Evolutionary conservation across 1,284 basidiomycete genomes (phyloP), one percentile per base, ranked within the genome.

Genomic region (Naganishia albida): DNA sequence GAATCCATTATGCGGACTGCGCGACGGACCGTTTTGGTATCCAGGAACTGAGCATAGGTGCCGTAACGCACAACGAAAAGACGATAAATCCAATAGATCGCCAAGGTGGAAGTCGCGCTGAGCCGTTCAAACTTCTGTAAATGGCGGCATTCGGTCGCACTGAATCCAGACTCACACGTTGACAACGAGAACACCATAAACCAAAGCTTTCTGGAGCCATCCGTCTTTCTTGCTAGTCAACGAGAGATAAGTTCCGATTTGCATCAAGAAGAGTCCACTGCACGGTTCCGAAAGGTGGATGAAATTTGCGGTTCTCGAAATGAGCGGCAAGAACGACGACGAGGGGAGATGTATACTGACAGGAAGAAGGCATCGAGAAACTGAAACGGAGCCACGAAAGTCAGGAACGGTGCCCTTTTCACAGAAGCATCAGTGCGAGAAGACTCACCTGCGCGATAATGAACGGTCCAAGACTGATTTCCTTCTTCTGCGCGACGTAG

Each of bases 291-390:
- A n/a, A 23, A 15, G n/a, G n/a, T n/a, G n/a, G n/a, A n/a, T n/a
- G n/a, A n/a, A n/a, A n/a, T n/a, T 34, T 6, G 34, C 34, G 34
- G 10, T 6, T 10, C 10, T 34, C 6, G 34, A 10, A 34, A 10
- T 34, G 34, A 34, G 34, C 10, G 10, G 10, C 10, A 10, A 34
- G 34, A 34, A 34, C 34, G n/a, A n/a, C n/a, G n/a, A 20, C 7
- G 54, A 7, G 13, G 20, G 0, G 40, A 28, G 23, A 25, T 8
- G 7, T 12, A 13, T 7, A 50, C 57, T 28, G 2, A 60, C 57
- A 60, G 57, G 28, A 60, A 60, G 20, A 60, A 60, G 13, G 57
- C 57, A 39, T 60, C 57, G 20, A 60, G 57, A 26, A 60, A 60
- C 57, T 60, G n/a, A 6, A 39, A 2, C n/a, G 13, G 12, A 25